Evolutionary conservation across 2,329 filamentous ascomycete genomes (phyloP), one percentile per base, ranked within the genome.

Genomic region (Hypoxylon sp.): DNA sequence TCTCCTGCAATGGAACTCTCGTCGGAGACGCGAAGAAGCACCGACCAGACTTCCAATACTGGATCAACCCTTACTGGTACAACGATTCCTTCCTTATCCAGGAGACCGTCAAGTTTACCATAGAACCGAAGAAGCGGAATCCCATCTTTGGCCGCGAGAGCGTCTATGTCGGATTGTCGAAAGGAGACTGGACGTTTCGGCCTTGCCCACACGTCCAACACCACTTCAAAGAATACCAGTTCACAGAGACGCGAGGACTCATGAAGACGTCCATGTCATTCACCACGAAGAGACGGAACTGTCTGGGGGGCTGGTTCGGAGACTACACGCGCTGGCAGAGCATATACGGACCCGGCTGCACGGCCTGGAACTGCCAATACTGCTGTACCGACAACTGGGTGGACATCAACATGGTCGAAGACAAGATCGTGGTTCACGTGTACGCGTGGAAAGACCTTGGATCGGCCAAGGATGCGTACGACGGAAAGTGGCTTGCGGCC

Each of bases 401-500:
- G 35, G 20, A 48, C 2, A 68, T 68, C n/a, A 30, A 46, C 25
- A n/a, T 72, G 27, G 56, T 61, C 20, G 49, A 66, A 31, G 59
- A 53, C 51, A 63, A 72, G 64, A 64, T 72, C 31, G 54, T 61
- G 37, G 67, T 70, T 2, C 17, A 61, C 27, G 27, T 70, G 20
- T 49, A 31, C 25, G 42, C 65, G n/a, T 71, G 50, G 50, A 72
- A 65, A 40, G 57, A 70, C 25, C 64, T 70, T 20, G 61, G 67
- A 25, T 54, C 61, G 20, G 61, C 50, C 22, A 40, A 17, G 20
- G 22, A n/a, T 40, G 61, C 67, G 22, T 70, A 61, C 42, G 64
- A 72, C 14, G n/a, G 7, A 20, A 66, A 66, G 22, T 70, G 67
- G 64, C 49, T 66, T 33, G 55, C 67, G 30, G 69, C 64, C n/a